Percentiles rank a stretch among this genome's conserved stretches.
Evolutionary conservation across 495 filamentous ascomycete genomes (phyloP).

Genomic region (Hyaloscypha finlandica): DNA sequence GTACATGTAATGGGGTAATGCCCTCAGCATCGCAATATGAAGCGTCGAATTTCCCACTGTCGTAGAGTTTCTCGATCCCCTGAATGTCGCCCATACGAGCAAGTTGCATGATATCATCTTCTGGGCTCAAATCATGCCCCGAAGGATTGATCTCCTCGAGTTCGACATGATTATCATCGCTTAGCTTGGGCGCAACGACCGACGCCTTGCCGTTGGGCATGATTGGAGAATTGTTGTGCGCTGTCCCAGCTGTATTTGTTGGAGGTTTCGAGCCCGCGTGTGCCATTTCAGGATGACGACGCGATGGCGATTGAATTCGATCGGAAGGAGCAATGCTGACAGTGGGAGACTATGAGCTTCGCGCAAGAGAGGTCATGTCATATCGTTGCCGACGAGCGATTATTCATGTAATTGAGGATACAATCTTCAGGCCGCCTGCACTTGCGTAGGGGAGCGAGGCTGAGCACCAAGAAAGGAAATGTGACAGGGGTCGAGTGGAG

Average conservation of each 20-base stretch:
- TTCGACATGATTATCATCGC: slow-evolving; percentile 66
- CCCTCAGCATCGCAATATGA: slow-evolving; percentile 84
- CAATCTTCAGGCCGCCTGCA: background rate
- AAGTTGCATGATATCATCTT: slow-evolving; percentile 94
- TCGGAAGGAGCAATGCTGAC: background rate
- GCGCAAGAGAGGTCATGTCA: slow-evolving; percentile 2
- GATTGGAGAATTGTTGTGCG: slow-evolving; percentile 32
- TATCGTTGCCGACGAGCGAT: background rate
- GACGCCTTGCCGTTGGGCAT: slow-evolving; percentile 56
- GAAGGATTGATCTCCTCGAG: slow-evolving; percentile 61
- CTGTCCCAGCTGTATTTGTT: slow-evolving; percentile 10
- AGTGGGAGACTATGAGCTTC: background rate
- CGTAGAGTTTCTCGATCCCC: slow-evolving; percentile 86
- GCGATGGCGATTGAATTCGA: background rate
- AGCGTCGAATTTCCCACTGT: slow-evolving; percentile 75
- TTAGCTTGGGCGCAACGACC: slow-evolving; percentile 60
- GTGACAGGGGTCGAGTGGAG: slow-evolving; percentile 7
- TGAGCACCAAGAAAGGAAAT: slow-evolving; percentile 18
- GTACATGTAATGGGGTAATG: slow-evolving; percentile 93
- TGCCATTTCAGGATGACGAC: slow-evolving; percentile 13
- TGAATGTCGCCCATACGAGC: slow-evolving; percentile 83
- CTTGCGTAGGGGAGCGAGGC: slow-evolving; percentile 17
- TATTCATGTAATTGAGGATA: slow-evolving; percentile 12
- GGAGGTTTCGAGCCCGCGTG: slow-evolving; percentile 12
- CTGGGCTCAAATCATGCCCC: slow-evolving; percentile 42